Evolutionary conservation across 805 yeast genomes (phyloP).

Genomic region (Yamadazyma scolyti): DNA sequence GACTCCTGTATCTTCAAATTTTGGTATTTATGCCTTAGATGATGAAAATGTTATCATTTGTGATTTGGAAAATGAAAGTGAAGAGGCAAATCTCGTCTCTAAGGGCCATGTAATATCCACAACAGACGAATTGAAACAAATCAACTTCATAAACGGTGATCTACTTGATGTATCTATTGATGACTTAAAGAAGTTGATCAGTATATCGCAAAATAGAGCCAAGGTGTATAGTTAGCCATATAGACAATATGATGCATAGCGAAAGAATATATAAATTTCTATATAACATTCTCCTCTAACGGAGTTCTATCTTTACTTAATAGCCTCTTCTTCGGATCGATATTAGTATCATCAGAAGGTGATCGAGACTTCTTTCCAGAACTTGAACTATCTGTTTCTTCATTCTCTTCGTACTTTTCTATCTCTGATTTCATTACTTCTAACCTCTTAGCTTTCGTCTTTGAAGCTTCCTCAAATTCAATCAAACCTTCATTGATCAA

Average conservation of each 20-base stretch:
- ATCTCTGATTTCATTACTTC: constrained; percentile 3
- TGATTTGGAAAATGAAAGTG: constrained; percentile 14
- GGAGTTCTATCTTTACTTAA: constrained; percentile 7
- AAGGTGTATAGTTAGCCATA: too few relatives aligned
- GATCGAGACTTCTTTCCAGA: constrained; percentile 6
- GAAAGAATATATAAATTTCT: not conserved
- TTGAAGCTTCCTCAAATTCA: constrained; percentile 13
- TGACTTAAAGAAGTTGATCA: constrained; percentile 44
- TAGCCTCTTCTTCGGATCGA: constrained; percentile 7
- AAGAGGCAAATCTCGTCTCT: constrained; percentile 10
- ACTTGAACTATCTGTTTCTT: constrained; percentile 2
- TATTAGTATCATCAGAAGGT: constrained; percentile 4
- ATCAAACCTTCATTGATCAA: constrained; percentile 41
- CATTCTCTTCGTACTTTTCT: not conserved
- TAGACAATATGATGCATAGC: too few relatives aligned
- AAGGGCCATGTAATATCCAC: constrained; percentile 8
- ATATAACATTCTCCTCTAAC: too few relatives aligned
- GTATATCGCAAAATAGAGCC: constrained; percentile 47
- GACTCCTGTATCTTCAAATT: constrained; percentile 10
- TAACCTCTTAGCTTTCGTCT: constrained; percentile 5
- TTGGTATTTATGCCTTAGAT: constrained; percentile 10
- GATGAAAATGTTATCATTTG: constrained; percentile 9
- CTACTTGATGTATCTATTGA: constrained; percentile 42
- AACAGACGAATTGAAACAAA: constrained; percentile 5
- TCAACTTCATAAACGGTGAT: constrained; percentile 49